Evolutionary conservation across 345 rosid species (phyloP).

Genomic region (Abelmoschus esculentus): DNA sequence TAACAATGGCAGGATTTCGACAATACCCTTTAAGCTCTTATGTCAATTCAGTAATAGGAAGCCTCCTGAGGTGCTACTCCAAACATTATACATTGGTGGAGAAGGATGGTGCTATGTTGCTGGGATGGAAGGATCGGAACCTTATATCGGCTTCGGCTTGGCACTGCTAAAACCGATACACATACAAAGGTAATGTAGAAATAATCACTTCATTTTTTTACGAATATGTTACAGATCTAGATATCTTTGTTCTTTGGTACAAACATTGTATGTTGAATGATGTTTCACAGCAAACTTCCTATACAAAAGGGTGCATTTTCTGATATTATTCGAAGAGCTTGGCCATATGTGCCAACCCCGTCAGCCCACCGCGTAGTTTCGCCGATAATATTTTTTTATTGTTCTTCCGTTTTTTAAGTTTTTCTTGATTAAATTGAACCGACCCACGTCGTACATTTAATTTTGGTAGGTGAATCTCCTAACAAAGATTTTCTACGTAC

Average conservation of each 20-base stretch:
- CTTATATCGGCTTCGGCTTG: constrained; percentile 69
- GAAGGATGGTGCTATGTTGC: constrained; percentile 56
- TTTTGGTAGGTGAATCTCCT: too few relatives aligned
- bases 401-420: too few relatives aligned
- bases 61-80: constrained; percentile 42
- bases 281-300: background rate
- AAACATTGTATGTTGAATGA: background rate
- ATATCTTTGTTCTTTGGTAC: background rate
- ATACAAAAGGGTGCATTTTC: background rate
- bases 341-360: too few relatives aligned
- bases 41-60: constrained; percentile 46
- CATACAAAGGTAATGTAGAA: background rate
- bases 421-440: too few relatives aligned
- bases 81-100: constrained; percentile 44
- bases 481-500: too few relatives aligned
- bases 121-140: constrained; percentile 64
- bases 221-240: background rate
- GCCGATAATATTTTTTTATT: too few relatives aligned
- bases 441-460: too few relatives aligned
- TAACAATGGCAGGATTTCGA: constrained; percentile 62
- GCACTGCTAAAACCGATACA: constrained; percentile 23
- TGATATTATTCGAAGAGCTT: background rate
- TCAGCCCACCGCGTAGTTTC: too few relatives aligned
- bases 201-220: constrained; percentile 2
- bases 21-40: constrained; percentile 47